Percentiles rank a stretch among this genome's conserved stretches.
Conservation (phyloP, 2,329 filamentous ascomycete species). For the Neobulgaria alba region DNA sequence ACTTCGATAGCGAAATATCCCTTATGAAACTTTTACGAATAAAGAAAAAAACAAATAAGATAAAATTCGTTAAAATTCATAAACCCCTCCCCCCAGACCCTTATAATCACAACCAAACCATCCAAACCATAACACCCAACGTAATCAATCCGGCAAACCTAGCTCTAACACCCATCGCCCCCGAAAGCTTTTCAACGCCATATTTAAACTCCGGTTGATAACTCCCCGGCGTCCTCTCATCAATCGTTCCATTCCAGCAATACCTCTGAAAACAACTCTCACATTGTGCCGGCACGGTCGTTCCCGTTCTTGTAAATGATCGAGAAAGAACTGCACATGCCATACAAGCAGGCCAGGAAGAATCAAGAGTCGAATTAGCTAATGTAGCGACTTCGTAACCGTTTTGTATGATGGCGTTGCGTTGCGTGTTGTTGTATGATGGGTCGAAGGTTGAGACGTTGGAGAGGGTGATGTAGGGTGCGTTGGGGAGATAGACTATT, state of each 20-base stretch:
- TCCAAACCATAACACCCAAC: too few relatives aligned
- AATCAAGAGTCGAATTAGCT: slow-evolving; percentile 68
- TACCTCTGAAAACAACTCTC: slow-evolving; percentile 68
- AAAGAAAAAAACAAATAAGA: too few relatives aligned
- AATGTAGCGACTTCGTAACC: slow-evolving; percentile 77
- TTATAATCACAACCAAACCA: too few relatives aligned
- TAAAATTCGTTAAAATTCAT: too few relatives aligned
- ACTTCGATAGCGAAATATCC: too few relatives aligned
- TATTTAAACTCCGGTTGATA: background rate
- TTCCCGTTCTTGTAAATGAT: slow-evolving; percentile 63
- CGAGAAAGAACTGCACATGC: slow-evolving; percentile 79
- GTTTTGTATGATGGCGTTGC: slow-evolving; percentile 77
- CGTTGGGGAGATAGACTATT: slow-evolving; percentile 81
- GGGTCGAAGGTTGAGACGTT: slow-evolving; percentile 75
- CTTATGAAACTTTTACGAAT: too few relatives aligned
- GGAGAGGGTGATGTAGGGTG: slow-evolving; percentile 66
- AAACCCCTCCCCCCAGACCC: too few relatives aligned
- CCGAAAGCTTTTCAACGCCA: background rate
- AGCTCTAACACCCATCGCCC: background rate
- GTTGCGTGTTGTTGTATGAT: slow-evolving; percentile 53
- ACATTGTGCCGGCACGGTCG: slow-evolving; percentile 63
- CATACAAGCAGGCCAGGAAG: slow-evolving; percentile 73
- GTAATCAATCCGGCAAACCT: too few relatives aligned
- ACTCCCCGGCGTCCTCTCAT: slow-evolving; percentile 11
- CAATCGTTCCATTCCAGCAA: slow-evolving; percentile 73